Evolutionary conservation across 1,139 yeast genomes (phyloP).

Genomic region (Yamadazyma conglobata): DNA sequence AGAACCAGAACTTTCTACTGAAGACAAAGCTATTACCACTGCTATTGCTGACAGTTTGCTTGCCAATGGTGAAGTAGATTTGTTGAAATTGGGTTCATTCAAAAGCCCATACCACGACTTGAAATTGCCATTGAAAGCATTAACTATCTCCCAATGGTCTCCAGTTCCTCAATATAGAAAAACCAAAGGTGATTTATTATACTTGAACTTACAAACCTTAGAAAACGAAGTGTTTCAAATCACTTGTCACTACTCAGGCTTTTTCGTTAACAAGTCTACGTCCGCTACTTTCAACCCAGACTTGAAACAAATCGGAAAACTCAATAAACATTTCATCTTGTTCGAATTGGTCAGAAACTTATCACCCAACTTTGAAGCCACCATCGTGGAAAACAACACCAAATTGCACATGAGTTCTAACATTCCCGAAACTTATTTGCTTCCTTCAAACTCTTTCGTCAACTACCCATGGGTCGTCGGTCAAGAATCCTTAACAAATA

Average conservation of each 20-base stretch:
- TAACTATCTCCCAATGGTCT: slow-evolving; percentile 78
- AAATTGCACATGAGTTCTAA: slow-evolving; percentile 45
- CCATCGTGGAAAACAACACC: slow-evolving; percentile 39
- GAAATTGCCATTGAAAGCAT: slow-evolving; percentile 44
- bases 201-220: slow-evolving; percentile 69
- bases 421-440: slow-evolving; percentile 51
- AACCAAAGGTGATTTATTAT: slow-evolving; percentile 73
- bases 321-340: slow-evolving; percentile 44
- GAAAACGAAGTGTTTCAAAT: slow-evolving; percentile 79
- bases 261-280: slow-evolving; percentile 69
- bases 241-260: slow-evolving; percentile 77
- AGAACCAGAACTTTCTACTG: slow-evolving; percentile 15
- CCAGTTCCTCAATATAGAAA: slow-evolving; percentile 71
- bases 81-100: slow-evolving; percentile 4
- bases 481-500: slow-evolving; percentile 19
- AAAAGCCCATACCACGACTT: slow-evolving; percentile 11
- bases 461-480: slow-evolving; percentile 76
- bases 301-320: slow-evolving; percentile 37
- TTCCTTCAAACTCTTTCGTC: slow-evolving; percentile 59
- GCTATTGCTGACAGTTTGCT: slow-evolving; percentile 5
- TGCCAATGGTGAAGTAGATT: slow-evolving; percentile 1
- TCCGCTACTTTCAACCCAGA: slow-evolving; percentile 68
- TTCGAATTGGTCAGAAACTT: slow-evolving; percentile 49
- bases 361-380: slow-evolving; percentile 49
- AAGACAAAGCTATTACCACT: slow-evolving; percentile 14